Evolutionary conservation across 192 early-diverging fungal species (phyloP).

Genomic region (Hyaloraphidium curvatum): DNA sequence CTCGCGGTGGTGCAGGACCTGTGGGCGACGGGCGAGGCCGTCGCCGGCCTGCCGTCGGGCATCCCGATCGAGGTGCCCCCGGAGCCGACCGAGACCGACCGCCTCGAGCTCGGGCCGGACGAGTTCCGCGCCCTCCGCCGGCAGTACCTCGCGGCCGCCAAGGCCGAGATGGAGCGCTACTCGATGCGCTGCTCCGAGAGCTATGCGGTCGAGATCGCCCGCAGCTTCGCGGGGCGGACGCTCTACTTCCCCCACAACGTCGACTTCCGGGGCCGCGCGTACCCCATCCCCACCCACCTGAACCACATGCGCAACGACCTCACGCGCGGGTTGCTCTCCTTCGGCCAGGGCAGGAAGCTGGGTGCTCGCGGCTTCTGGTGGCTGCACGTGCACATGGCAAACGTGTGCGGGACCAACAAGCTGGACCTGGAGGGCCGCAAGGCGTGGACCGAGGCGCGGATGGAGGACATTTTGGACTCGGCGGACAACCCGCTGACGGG

Average conservation of each 20-base stretch:
- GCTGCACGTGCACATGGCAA: constrained; percentile 92
- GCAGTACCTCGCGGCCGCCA: constrained; percentile 6
- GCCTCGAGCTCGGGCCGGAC: constrained; percentile 27
- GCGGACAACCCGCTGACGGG: constrained; percentile 63
- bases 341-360: constrained; percentile 58
- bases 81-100: constrained; percentile 35
- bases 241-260: constrained; percentile 96
- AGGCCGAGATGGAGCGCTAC: constrained; percentile 39
- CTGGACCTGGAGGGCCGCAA: constrained; percentile 56
- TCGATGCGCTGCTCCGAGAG: constrained; percentile 78
- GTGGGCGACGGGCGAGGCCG: constrained; percentile 66
- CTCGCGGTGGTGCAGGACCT: constrained; percentile 57
- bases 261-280: constrained; percentile 94
- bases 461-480: constrained; percentile 64
- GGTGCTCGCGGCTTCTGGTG: constrained; percentile 63
- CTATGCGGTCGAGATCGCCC: constrained; percentile 89
- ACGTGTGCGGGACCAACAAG: constrained; percentile 82
- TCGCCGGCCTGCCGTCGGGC: constrained; percentile 55
- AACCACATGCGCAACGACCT: constrained; percentile 96
- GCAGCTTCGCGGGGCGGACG: constrained; percentile 60
- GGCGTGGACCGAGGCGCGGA: constrained; percentile 48
- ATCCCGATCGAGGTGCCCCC: constrained; percentile 11
- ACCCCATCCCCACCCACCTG: constrained; percentile 85
- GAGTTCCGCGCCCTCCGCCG: constrained; percentile 30
- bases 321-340: constrained; percentile 78